Evolutionary conservation across 345 rosid genomes (phyloP), one percentile per base, ranked within the genome.

Genomic region (Clausena lansium): DNA sequence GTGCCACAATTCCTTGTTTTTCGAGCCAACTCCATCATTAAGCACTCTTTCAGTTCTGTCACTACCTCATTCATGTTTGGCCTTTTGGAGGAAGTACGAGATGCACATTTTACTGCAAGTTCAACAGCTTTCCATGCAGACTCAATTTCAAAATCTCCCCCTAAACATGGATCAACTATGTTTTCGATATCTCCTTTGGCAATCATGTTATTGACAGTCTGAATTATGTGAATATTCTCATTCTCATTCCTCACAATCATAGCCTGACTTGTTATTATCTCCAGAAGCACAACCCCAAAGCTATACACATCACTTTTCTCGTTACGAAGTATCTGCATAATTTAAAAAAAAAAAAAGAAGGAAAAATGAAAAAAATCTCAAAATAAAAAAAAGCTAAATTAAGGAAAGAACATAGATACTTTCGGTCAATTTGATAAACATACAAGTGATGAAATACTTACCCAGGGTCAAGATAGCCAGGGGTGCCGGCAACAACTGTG

Each of bases 271-370:
- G 86, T 83, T 1, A 85, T 78, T n/a, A 85, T 79, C 77, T 85
- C 86, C 62, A 87, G 54, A 0, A 89, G 73, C 27, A 89, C 89
- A 67, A 86, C 28, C 27, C 90, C 90, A 6, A 89, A 89, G 63
- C 89, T 84, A 57, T 87, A 87, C 1, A 87, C 78, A 33, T 88
- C 90, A 47, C 81, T 85, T 76, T 82, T 84, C 60, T 86, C 83
- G 5, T 77, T 86, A 45, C 84, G 24, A 66, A 80, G 63, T 80
- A 80, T 67, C 89, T 84, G 77, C 67, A 45, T 17, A 38, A 38
- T 38, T 38, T 38, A 4, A 4, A 4, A 38, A 38, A 38, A 38
- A 38, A 38, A 38, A 38, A 2, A 1, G 4, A 38, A 38, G 4
- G 4, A 38, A 2, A 38, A 38, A 2, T 38, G 4, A 38, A 38